Base-by-base conservation (phyloP, 208 protist genomes). In the Leishmania braziliensis region DNA sequence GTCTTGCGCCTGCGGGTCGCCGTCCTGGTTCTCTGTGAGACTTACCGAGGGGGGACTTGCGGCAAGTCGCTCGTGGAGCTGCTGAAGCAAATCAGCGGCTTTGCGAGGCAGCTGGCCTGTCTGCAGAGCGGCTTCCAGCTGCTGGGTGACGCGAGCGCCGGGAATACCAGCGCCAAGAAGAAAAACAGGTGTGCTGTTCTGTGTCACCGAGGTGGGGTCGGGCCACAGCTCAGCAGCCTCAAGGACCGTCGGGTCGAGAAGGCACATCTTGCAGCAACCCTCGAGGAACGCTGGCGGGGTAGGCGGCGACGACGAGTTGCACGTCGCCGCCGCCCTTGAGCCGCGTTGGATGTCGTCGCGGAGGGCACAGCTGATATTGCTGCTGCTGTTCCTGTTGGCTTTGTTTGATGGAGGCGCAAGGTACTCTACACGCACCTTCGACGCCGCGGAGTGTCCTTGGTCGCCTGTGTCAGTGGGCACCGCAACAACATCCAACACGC, bases 401-500 rank as follows among this genome's bases (percentile, higher is more conserved):
- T 3, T 46, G 36, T 18, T 9, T 10, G n/a, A 39, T 29, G 68
- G 9, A 5, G 14, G 29, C 29, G 50, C 50, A 20, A 56, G 50
- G 36, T 73, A 58, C 33, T 79, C 72, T 20, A 70, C 79, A 18
- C 48, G 51, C 20, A 43, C 46, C 33, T 29, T 43, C 18, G 50
- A 33, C 3, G 54, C 77, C 33, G 26, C 50, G 20, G 51, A 50
- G 48, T 70, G n/a, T 29, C 18, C 70, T n/a, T 75, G 51, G 14
- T 50, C 56, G 5, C 18, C 53, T 16, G 66, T 20, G 23, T 0
- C 12, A 3, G 73, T 43, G 6, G 70, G 36, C 2, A 74, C 75
- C 8, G 78, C 79, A 9, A 75, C 46, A 33, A 84, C 85, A 63
- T 92, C 86, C 9, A 88, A 26, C 1, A 94, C 93, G 73, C 86